Conservation (phyloP, 2,329 filamentous ascomycete genomes). For the Cordyceps javanica region DNA sequence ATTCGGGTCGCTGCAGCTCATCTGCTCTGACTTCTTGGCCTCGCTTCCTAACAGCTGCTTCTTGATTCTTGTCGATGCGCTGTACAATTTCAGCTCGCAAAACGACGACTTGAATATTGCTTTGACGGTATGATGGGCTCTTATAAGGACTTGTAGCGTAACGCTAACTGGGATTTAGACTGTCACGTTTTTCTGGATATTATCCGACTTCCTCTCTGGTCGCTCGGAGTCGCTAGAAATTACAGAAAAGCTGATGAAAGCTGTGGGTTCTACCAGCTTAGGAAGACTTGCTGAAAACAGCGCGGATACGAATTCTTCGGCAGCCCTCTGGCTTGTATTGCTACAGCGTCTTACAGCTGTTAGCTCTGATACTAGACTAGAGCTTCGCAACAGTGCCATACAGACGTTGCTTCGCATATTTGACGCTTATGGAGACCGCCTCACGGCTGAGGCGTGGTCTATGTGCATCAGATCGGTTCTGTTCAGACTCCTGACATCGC, state of each 20-base stretch:
- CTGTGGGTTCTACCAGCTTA: conserved; percentile 45
- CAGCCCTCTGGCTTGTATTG: conserved; percentile 73
- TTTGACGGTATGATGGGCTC: conserved; percentile 59
- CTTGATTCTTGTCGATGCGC: conserved; percentile 73
- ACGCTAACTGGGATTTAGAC: conserved; percentile 44
- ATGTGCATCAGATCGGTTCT: conserved; percentile 76
- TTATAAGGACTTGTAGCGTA: conserved; percentile 2
- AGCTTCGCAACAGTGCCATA: conserved; percentile 79
- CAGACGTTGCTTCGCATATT: conserved; percentile 89
- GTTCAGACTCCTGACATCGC: conserved; percentile 67
- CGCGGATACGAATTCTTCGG: conserved; percentile 55
- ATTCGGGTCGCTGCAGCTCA: conserved; percentile 83
- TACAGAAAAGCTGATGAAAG: conserved; percentile 48
- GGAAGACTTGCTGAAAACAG: conserved; percentile 53
- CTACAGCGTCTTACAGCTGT: conserved; percentile 65
- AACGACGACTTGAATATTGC: conserved; percentile 92
- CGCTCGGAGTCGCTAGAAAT: conserved; percentile 54
- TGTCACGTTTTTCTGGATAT: conserved; percentile 91
- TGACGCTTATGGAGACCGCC: conserved; percentile 78
- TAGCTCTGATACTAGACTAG: conserved; percentile 63
- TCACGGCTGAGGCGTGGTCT: conserved; percentile 74
- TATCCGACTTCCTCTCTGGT: conserved; percentile 76
- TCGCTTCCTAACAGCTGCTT: conserved; percentile 67
- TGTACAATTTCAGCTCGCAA: conserved; percentile 85
- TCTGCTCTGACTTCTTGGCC: conserved; percentile 89